phyloP scores from a whole-genome alignment of 331 rosid genomes.

The Malus hybrid region DNA sequence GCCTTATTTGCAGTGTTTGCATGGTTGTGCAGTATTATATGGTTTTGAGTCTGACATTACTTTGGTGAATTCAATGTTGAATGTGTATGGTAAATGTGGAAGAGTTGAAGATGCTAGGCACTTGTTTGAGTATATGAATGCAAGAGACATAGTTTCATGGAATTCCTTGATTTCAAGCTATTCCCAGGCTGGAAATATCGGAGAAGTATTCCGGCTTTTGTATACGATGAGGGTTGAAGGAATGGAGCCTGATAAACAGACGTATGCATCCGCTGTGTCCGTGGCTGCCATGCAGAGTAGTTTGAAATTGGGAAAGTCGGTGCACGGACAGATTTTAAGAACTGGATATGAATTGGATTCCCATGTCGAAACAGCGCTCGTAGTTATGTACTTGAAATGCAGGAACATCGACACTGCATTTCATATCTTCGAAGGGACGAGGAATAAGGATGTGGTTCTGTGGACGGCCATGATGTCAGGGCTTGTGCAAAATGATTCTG shows the following conservation, averaged over 20 bases:
- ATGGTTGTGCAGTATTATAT: conserved; percentile 47
- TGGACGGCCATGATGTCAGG: conserved; percentile 99
- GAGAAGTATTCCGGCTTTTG: conserved; percentile 38
- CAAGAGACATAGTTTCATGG: conserved; percentile 68
- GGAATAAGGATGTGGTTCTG: conserved; percentile 52
- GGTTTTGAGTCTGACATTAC: conserved; percentile 59
- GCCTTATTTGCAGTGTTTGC: conserved; percentile 54
- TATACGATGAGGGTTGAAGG: conserved; percentile 44
- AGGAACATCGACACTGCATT: conserved; percentile 42
- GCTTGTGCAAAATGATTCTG: conserved; percentile 59
- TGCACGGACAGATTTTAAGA: conserved; percentile 66
- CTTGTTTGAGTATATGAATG: conserved; percentile 53
- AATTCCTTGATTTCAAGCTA: conserved; percentile 58
- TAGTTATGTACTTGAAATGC: conserved; percentile 62
- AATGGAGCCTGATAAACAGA: conserved; percentile 47
- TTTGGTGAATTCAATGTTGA: conserved; percentile 58
- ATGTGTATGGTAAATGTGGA: conserved; percentile 66
- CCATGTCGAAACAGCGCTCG: conserved; percentile 50
- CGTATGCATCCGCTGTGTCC: conserved; percentile 49
- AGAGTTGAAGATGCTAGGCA: conserved; percentile 50
- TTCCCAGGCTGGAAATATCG: conserved; percentile 48
- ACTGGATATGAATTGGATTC: conserved; percentile 52
- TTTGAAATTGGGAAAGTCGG: conserved; percentile 53
- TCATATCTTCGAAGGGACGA: conserved; percentile 40
- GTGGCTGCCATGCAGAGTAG: conserved; percentile 41